A percentile compares a stretch with the other conserved stretches of the same genome.
These are phyloP conservation scores for Echites panduratus DNA, from an alignment of 257 asterid genomes.

Conservation along the genomic window DNA sequence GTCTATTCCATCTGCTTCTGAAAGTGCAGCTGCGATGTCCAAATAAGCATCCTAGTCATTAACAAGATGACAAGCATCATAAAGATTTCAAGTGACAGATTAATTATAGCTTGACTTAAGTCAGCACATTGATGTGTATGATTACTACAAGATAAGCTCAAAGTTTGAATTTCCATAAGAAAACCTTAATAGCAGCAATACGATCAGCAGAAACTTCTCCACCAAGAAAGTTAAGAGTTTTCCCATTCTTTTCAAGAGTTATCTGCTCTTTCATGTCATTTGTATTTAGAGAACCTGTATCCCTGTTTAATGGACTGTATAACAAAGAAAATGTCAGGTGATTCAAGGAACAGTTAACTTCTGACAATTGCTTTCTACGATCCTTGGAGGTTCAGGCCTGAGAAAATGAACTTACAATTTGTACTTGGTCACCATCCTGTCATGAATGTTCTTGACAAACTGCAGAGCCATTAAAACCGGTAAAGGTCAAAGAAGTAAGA, in stretches of 20 bases:
- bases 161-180: neutral
- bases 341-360: slow-evolving; percentile 4
- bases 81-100: neutral
- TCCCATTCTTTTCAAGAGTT: slow-evolving; percentile 81
- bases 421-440: slow-evolving; percentile 78
- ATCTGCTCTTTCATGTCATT: slow-evolving; percentile 37
- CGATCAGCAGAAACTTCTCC: slow-evolving; percentile 67
- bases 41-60: slow-evolving; percentile 71
- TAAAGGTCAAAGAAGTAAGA: slow-evolving; percentile 8
- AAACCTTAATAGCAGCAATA: slow-evolving; percentile 73
- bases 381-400: slow-evolving; percentile 7
- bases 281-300: slow-evolving; percentile 29
- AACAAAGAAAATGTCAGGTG: neutral
- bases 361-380: neutral
- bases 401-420: slow-evolving; percentile 49
- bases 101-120: neutral
- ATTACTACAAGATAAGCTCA: neutral
- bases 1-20: slow-evolving; percentile 94
- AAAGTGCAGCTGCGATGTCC: slow-evolving; percentile 86
- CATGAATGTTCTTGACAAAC: slow-evolving; percentile 81
- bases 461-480: slow-evolving; percentile 46
- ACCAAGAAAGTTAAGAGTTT: slow-evolving; percentile 54
- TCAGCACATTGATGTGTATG: neutral
- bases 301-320: slow-evolving; percentile 31
- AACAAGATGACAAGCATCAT: slow-evolving; percentile 11